Conservation (phyloP, 108 stramenopile species). For the Phaeodactylum tricornutum region DNA sequence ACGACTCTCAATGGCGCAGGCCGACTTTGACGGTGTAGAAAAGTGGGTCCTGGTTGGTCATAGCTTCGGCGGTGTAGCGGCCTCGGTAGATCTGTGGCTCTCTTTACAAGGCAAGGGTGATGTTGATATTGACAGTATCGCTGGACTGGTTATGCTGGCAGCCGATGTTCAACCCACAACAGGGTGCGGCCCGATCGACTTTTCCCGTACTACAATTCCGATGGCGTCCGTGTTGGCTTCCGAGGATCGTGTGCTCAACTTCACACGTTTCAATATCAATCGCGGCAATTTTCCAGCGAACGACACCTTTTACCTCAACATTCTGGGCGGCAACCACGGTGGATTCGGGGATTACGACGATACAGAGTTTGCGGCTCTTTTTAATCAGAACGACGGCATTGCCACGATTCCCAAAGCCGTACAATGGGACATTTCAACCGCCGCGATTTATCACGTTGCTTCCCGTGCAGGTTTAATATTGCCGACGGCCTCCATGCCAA, state of each 20-base stretch:
- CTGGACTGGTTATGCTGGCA: conserved; percentile 20
- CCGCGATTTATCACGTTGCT: conserved; percentile 2
- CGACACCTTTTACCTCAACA: conserved; percentile 11
- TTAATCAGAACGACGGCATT: conserved; percentile 18
- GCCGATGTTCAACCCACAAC: conserved; percentile 12
- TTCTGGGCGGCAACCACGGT: conserved; percentile 23
- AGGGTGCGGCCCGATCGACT: conserved; percentile 19
- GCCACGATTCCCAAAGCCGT: conserved; percentile 12
- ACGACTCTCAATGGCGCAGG: conserved; percentile 11
- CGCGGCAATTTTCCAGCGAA: neutral
- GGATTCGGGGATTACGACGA: conserved; percentile 20
- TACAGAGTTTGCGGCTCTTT: conserved; percentile 5
- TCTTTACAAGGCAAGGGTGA: conserved; percentile 1
- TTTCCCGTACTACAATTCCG: conserved; percentile 12
- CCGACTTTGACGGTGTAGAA: conserved; percentile 12
- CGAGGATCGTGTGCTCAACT: conserved; percentile 20
- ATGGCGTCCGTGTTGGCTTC: conserved; percentile 15
- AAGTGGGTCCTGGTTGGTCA: conserved; percentile 25
- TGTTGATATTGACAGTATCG: too few relatives aligned
- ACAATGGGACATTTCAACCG: conserved; percentile 4
- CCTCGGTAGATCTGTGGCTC: conserved; percentile 10
- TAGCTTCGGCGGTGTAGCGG: conserved; percentile 25
- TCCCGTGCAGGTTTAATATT: neutral
- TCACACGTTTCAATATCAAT: neutral
- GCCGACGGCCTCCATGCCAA: too few relatives aligned